Conservation (phyloP, 345 rosid genomes). For the Brassica incana region DNA sequence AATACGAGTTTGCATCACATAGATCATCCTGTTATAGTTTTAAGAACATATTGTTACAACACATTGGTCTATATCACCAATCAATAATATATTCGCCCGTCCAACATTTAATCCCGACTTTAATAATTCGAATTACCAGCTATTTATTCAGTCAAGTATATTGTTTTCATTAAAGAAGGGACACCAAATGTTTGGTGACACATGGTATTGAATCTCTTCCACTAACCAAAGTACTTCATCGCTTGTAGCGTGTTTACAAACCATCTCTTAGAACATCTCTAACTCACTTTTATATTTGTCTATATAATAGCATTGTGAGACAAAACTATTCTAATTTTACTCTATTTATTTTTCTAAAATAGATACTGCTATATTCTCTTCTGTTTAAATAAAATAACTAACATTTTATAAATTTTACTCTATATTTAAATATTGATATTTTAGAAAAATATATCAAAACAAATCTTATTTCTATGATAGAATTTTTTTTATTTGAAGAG, state of each 20-base stretch:
- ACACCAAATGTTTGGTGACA: neutral
- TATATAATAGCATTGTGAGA: too few relatives aligned
- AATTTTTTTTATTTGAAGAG: too few relatives aligned
- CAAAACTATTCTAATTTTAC: too few relatives aligned
- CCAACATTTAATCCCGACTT: neutral
- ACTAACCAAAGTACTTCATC: neutral
- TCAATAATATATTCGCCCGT: neutral
- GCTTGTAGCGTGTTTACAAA: neutral
- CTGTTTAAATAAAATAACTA: too few relatives aligned
- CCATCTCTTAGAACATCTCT: too few relatives aligned
- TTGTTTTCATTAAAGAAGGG: neutral
- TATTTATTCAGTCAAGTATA: neutral
- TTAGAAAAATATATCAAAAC: too few relatives aligned
- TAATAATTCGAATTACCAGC: slow-evolving; percentile 5
- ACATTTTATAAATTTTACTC: too few relatives aligned
- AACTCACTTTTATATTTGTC: too few relatives aligned
- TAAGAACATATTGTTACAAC: neutral
- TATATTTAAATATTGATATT: too few relatives aligned
- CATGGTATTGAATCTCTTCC: slow-evolving; percentile 1
- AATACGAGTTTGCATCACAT: neutral
- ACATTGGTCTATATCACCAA: neutral
- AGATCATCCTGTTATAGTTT: neutral
- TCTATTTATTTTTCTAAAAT: too few relatives aligned
- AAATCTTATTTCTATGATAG: too few relatives aligned
- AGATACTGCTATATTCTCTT: too few relatives aligned